Evolutionary conservation across 257 asterid species (phyloP), one percentile per base, ranked within the genome.

Genomic region (Plantago elongata): DNA sequence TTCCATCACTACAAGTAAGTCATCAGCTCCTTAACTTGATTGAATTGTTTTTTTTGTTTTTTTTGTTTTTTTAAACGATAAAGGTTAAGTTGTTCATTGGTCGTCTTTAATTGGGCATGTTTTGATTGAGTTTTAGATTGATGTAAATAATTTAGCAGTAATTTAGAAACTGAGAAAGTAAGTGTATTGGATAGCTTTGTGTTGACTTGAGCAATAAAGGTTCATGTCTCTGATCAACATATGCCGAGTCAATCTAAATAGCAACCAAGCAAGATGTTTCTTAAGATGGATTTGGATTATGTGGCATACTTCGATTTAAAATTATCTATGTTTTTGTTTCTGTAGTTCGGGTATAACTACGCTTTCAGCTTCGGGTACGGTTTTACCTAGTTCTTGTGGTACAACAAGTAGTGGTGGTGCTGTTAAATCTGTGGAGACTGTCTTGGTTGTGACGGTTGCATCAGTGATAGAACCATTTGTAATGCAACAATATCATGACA

Each of bases 361-460:
- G 69, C 82, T 92, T 51, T 92, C 98, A 38, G 97, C 98, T 10
- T 92, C 98, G 16, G 98, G 98, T 62, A 76, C 79, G 88, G 79
- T 92, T 69, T 70, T 92, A 62, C 95, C 92, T 7, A 73, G 81
- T 61, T 78, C 83, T 69, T 43, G 72, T 68, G 74, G 64, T 61
- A 62, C 81, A 22, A 42, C 47, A 29, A 73, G 64, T 47, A 47
- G 67, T 57, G 71, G 61, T 18, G 44, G 55, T 22, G 58, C 63
- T 51, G 45, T 48, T 37, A 58, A 66, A 50, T 71, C 77, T 52
- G 40, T 73, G n/a, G 80, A 69, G 45, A 75, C 72, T 11, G 45
- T 81, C 51, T 60, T 84, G 67, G 88, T 85, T 62, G 61, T 89
- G 71, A 92, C 96, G 9, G 95, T 82, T 74, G 98, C 97, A 22